These are phyloP conservation scores for Xylaria sp. DNA, from an alignment of 2,329 filamentous ascomycete genomes.

Conservation along the genomic window DNA sequence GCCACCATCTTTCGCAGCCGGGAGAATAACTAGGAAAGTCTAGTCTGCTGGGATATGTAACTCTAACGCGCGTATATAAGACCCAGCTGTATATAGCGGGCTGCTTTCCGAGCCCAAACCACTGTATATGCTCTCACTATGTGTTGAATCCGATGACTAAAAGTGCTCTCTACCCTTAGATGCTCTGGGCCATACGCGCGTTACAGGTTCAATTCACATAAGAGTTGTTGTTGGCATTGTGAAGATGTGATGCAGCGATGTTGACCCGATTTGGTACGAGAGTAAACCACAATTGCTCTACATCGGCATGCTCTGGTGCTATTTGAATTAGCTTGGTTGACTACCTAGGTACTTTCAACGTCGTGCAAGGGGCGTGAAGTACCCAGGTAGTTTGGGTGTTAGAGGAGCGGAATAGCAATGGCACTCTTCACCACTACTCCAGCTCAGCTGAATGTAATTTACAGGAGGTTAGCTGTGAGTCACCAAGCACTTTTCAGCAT, in stretches of 20 bases:
- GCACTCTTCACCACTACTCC: background rate
- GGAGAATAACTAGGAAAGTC: conserved; percentile 17
- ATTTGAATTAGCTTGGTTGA: background rate
- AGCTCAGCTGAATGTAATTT: background rate
- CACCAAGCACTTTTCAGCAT: background rate
- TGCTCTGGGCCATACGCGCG: no score
- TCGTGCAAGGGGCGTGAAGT: background rate
- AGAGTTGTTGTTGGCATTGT: background rate
- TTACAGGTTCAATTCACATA: no score
- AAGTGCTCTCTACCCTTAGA: background rate
- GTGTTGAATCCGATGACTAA: conserved; percentile 1
- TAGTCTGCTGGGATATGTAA: conserved; percentile 28
- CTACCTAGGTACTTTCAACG: background rate
- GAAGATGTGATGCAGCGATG: background rate
- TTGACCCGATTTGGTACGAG: background rate
- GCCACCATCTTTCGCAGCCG: conserved; percentile 15
- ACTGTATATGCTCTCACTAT: background rate
- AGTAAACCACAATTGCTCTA: background rate
- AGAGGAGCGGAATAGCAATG: background rate
- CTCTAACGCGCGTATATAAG: conserved; percentile 32
- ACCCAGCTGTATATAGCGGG: conserved; percentile 32
- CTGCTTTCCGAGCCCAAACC: conserved; percentile 6
- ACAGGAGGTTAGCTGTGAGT: conserved; percentile 4
- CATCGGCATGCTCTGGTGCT: background rate
- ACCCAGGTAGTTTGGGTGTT: background rate